Conservation (phyloP, 2,329 filamentous ascomycete genomes). For the Neurospora sp. region DNA sequence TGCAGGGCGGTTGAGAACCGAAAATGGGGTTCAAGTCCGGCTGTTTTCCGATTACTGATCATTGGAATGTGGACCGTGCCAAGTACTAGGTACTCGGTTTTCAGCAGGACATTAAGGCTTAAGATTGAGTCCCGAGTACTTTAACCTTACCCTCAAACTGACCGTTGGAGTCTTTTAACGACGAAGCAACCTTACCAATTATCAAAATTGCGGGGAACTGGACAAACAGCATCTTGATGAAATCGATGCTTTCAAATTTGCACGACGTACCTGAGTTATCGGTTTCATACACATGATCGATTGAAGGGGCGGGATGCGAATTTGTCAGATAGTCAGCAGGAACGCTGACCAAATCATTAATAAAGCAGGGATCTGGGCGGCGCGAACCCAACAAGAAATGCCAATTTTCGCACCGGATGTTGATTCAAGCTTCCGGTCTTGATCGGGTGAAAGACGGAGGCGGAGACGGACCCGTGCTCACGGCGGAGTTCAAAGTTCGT, state of each 20-base stretch:
- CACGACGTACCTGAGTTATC: background rate
- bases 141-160: background rate
- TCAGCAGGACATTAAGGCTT: background rate
- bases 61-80: background rate
- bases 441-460: background rate
- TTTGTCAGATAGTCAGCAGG: background rate
- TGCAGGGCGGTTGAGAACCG: background rate
- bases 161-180: background rate
- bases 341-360: background rate
- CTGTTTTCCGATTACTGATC: background rate
- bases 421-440: background rate
- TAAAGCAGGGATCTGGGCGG: background rate
- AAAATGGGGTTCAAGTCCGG: background rate
- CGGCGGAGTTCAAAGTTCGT: background rate
- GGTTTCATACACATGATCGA: background rate
- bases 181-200: background rate
- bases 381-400: background rate
- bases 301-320: background rate
- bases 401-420: background rate
- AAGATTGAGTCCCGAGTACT: background rate
- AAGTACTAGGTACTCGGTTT: background rate
- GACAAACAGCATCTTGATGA: background rate
- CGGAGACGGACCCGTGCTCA: background rate
- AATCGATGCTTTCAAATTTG: background rate
- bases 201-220: background rate